Percentiles rank a stretch among this genome's conserved stretches.
Conservation (phyloP, 2,329 filamentous ascomycete genomes). For the Juglanconis oblonga region DNA sequence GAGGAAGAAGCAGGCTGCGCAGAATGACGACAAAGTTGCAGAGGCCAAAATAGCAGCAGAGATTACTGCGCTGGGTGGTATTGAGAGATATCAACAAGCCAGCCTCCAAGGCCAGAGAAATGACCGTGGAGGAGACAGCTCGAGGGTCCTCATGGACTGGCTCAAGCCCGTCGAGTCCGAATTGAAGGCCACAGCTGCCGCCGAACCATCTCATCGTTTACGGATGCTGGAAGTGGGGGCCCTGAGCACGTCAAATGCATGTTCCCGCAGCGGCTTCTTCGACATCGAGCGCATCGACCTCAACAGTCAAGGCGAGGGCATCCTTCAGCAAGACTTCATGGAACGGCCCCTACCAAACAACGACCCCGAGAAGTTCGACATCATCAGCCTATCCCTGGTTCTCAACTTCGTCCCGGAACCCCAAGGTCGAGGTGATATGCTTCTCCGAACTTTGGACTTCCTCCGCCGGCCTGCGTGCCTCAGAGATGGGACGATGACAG, state of each 20-base stretch:
- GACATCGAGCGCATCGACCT: conserved; percentile 83
- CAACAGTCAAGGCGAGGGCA: conserved; percentile 78
- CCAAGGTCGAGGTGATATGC: conserved; percentile 75
- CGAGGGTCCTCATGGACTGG: conserved; percentile 63
- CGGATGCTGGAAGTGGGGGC: conserved; percentile 87
- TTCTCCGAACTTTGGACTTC: conserved; percentile 71
- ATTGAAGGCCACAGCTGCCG: conserved; percentile 16
- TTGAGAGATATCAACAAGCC: conserved; percentile 63
- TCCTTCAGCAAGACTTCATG: conserved; percentile 93
- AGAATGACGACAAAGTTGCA: conserved; percentile 49
- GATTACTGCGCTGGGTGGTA: conserved; percentile 57
- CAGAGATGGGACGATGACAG: conserved; percentile 12
- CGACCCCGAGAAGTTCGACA: conserved; percentile 69
- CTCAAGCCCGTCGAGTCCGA: conserved; percentile 37
- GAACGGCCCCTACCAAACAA: conserved; percentile 67
- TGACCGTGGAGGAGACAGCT: conserved; percentile 67
- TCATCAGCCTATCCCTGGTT: conserved; percentile 88
- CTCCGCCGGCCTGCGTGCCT: conserved; percentile 40
- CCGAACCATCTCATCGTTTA: conserved; percentile 32
- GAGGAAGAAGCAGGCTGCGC: conserved; percentile 52
- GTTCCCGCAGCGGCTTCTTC: conserved; percentile 69
- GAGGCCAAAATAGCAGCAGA: conserved; percentile 47
- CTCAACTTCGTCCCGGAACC: conserved; percentile 90
- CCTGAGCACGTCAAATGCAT: conserved; percentile 79
- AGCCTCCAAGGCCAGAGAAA: conserved; percentile 66